Evolutionary conservation across 805 yeast genomes (phyloP).

Genomic region (Tetrapisispora fleetii): DNA sequence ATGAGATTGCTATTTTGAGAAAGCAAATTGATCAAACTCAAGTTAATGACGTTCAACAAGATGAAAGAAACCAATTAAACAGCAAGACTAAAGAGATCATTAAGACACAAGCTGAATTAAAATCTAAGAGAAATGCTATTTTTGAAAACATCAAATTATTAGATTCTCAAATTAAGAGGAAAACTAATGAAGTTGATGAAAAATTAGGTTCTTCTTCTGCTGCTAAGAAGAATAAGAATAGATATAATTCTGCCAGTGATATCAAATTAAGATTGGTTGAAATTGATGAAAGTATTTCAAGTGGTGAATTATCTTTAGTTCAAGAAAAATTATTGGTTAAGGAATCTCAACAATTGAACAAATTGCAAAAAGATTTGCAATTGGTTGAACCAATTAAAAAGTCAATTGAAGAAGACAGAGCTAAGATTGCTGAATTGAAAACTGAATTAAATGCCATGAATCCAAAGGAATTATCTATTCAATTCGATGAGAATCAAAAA

Average conservation of each 20-base stretch:
- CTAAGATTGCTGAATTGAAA: conserved; percentile 67
- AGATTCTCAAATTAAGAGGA: conserved; percentile 65
- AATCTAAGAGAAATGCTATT: conserved; percentile 36
- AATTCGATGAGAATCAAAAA: conserved; percentile 59
- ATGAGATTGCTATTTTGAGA: conserved; percentile 40
- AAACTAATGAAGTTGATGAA: conserved; percentile 62
- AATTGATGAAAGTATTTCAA: conserved; percentile 64
- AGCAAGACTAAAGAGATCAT: conserved; percentile 38
- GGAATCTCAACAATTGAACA: conserved; percentile 77
- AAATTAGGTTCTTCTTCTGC: conserved; percentile 29
- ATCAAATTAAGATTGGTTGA: conserved; percentile 54
- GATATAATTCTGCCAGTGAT: conserved; percentile 57
- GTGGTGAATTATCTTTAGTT: conserved; percentile 75
- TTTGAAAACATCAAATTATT: conserved; percentile 59
- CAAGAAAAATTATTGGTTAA: conserved; percentile 81
- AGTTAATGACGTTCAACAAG: conserved; percentile 38
- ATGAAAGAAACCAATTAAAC: conserved; percentile 45
- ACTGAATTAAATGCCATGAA: conserved; percentile 44
- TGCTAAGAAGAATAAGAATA: conserved; percentile 11
- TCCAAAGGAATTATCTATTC: conserved; percentile 55
- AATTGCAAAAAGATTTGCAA: conserved; percentile 68
- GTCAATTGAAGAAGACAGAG: conserved; percentile 69
- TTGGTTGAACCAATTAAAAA: conserved; percentile 65
- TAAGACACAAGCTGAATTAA: conserved; percentile 39
- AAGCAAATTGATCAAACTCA: conserved; percentile 44